Evolutionary conservation across 345 rosid genomes (phyloP), one percentile per base, ranked within the genome.

Genomic region (Laguncularia racemosa): DNA sequence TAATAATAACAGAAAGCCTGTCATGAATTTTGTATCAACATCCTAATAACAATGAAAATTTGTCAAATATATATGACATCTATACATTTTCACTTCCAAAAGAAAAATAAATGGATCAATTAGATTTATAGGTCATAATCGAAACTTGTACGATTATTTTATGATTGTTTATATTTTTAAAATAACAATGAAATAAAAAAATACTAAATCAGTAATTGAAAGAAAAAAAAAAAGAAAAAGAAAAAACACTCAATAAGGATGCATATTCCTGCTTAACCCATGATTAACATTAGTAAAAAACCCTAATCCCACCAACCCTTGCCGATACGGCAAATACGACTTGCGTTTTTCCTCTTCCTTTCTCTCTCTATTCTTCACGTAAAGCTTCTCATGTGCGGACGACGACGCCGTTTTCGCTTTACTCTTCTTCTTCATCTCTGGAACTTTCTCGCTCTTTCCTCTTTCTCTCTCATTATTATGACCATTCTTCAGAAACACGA

Each of bases 241-340:
- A 23, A 40, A 13, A 8, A 60, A 40, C 19, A 51, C 12, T 64
- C 59, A 86, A 57, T 69, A 83, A 28, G 96, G 93, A 73, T 85
- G 96, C 16, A 88, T 75, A 53, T 85, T 85, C 72, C 63, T 74
- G 76, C 80, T 84, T 48, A 88, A 55, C 12, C 87, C 89, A 63
- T 33, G 40, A 33, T 67, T 79, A 0, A 78, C 78, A 60, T 70
- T 81, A 14, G 96, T 70, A 75, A 88, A 85, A 63, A 88, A 77
- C 0, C 96, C 96, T 38, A 53, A 38, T 20, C 54, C 54, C 20
- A 85, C 77, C 23, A 79, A 60, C 33, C 67, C 82, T 14, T 53
- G 75, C 61, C 75, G 63, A 68, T 88, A 88, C 63, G 96, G 92
- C 64, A 86, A 69, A 44, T 83, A 81, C 46, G 93, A 70, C 64